Evolutionary conservation across 2,329 filamentous ascomycete genomes (phyloP).

Genomic region (Sporothrix luriei): DNA sequence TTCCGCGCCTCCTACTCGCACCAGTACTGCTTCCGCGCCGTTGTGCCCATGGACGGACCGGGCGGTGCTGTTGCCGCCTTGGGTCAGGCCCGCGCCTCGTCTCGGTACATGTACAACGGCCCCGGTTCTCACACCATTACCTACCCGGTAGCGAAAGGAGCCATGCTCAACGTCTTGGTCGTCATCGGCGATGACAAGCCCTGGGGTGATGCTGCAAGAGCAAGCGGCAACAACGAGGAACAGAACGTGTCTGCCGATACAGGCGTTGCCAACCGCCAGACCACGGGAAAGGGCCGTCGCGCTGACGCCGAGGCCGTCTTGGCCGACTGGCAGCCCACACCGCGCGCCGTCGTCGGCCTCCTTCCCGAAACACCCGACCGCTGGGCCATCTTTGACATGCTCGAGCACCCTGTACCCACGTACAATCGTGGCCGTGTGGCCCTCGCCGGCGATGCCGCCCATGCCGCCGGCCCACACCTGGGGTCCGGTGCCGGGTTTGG

Average conservation of each 20-base stretch:
- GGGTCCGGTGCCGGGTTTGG: conserved; percentile 60
- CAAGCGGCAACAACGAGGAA: conserved; percentile 12
- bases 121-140: conserved; percentile 61
- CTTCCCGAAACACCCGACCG: conserved; percentile 55
- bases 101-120: conserved; percentile 60
- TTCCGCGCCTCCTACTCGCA: conserved; percentile 54
- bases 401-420: conserved; percentile 49
- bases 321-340: conserved; percentile 46
- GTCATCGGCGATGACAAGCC: conserved; percentile 45
- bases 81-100: conserved; percentile 53
- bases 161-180: conserved; percentile 60
- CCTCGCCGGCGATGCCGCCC: conserved; percentile 60
- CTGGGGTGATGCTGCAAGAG: conserved; percentile 41
- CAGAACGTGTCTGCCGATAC: conserved; percentile 23
- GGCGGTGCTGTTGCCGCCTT: conserved; percentile 52
- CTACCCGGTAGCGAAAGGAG: conserved; percentile 61
- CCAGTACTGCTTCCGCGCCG: conserved; percentile 63
- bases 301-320: conserved; percentile 49
- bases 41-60: conserved; percentile 58
- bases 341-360: conserved; percentile 46
- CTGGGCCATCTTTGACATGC: conserved; percentile 59
- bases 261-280: conserved; percentile 39
- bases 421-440: conserved; percentile 51
- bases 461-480: conserved; percentile 58
- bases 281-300: conserved; percentile 45